Conservation (phyloP, 371 early-diverging fungal genomes). For the Smittium culicis region DNA sequence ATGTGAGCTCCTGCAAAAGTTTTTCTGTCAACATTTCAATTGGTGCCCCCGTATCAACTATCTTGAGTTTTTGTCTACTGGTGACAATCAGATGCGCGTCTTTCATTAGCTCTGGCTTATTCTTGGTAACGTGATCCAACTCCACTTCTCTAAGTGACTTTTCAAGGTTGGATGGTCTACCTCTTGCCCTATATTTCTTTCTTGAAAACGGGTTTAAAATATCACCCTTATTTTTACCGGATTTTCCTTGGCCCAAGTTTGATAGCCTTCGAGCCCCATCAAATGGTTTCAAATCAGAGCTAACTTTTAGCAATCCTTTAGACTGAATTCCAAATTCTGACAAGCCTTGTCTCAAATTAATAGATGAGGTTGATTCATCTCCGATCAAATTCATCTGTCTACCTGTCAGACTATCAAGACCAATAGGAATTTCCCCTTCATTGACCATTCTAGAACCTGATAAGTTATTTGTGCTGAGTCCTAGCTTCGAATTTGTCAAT, state of each 20-base stretch:
- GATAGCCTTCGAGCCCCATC: neutral
- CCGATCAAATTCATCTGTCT: neutral
- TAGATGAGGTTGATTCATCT: neutral
- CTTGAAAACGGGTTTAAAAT: neutral
- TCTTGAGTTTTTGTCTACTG: neutral
- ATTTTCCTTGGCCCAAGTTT: neutral
- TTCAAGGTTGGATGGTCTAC: slow-evolving; percentile 30
- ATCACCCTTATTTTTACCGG: neutral
- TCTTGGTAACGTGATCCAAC: neutral
- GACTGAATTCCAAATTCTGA: no score
- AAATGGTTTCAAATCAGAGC: neutral
- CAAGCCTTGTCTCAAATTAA: no score
- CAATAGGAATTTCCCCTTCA: neutral
- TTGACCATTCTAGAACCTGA: neutral
- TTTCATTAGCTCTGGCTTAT: neutral
- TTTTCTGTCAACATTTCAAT: neutral
- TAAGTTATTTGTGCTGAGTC: neutral
- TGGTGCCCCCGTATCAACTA: slow-evolving; percentile 9
- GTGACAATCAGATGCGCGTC: neutral
- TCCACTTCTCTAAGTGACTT: slow-evolving; percentile 28
- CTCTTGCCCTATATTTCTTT: slow-evolving; percentile 18
- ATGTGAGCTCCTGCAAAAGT: neutral
- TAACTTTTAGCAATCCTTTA: neutral
- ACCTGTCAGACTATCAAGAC: neutral
- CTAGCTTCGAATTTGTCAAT: neutral